Conservation (phyloP, 306 rosid genomes). For the Cicer chorassanicum region DNA sequence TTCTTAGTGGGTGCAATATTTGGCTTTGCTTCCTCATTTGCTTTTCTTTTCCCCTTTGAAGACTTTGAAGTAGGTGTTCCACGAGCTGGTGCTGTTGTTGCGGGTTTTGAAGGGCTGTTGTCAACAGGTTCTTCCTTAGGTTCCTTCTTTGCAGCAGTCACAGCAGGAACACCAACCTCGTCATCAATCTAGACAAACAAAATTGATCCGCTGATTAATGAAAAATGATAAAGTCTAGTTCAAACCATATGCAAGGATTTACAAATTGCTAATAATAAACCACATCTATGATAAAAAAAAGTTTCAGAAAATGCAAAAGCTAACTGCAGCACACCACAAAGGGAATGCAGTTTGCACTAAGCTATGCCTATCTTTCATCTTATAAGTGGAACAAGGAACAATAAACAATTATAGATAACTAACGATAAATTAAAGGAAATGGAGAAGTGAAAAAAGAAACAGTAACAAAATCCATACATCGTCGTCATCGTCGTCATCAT, state of each 20-base stretch:
- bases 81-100: slow-evolving; percentile 61
- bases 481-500: slow-evolving; percentile 75
- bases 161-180: slow-evolving; percentile 61
- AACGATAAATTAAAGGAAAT: slow-evolving; percentile 26
- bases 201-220: slow-evolving; percentile 36
- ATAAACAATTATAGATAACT: slow-evolving; percentile 7
- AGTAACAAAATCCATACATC: slow-evolving; percentile 56
- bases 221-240: slow-evolving; percentile 18
- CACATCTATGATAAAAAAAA: slow-evolving; percentile 27
- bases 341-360: slow-evolving; percentile 20
- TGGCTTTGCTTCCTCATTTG: slow-evolving; percentile 72
- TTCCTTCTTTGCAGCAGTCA: slow-evolving; percentile 72
- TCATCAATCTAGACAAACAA: slow-evolving; percentile 70
- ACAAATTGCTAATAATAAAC: slow-evolving; percentile 25
- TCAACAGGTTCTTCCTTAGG: slow-evolving; percentile 85
- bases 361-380: slow-evolving; percentile 31
- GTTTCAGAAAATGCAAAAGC: slow-evolving; percentile 34
- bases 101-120: slow-evolving; percentile 73
- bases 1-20: slow-evolving; percentile 76
- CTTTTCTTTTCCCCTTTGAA: slow-evolving; percentile 83
- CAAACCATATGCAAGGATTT: slow-evolving; percentile 24
- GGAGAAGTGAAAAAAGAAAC: slow-evolving; percentile 29
- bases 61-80: slow-evolving; percentile 76
- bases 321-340: slow-evolving; percentile 18
- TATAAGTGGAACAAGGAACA: slow-evolving; percentile 17